Base-by-base conservation (phyloP, 768 basidiomycete genomes). In the Daedaleopsis sinensis region DNA sequence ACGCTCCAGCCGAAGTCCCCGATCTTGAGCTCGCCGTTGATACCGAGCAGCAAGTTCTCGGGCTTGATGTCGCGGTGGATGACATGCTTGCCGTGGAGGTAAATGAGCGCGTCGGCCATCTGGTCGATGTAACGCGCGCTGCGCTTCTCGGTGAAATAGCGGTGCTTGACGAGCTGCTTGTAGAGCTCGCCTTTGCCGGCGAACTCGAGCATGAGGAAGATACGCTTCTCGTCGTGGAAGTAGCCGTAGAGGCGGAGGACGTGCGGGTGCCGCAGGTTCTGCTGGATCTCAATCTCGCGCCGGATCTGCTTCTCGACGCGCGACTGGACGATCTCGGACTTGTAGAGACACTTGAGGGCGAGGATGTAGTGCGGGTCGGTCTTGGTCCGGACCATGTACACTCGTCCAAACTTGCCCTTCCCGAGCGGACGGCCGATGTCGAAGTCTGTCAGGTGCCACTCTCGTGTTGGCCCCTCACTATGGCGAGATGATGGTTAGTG, bases 51-150 rank as follows among this genome's bases (percentile, higher is more conserved):
- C 52, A 99, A 76, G 73, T 99, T 99, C 78, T 99, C 96, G 0
- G 97, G 97, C 75, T 99, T 99, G 78, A 99, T 99, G 70, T 99
- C 97, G 36, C 97, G 87, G 74, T 99, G 97, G 53, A 98, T 99
- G 70, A 99, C 95, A 70, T 98, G 96, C 71, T 98, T 99, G 55
- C 81, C 78, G 72, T 99, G 97, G 18, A 98, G 82, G 72, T 99
- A 99, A 12, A 79, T 80, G 48, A 99, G 78, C 3, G 96, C 97
- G 74, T 98, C 96, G 11, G 96, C 91, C 96, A 99, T 98, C 72
- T 98, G 97, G 71, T 94, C 91, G 67, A 98, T 90, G 73, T 99
- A 99, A 73, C 94, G 77, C 16, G 91, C 84, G 68, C 90, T 91
- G 35, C 94, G 81, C 71, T 88, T 88, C 80, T 98, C 97, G 18